Evolutionary conservation across 352 stramenopile species (phyloP).

Genomic region (Globisporangium orthogonon): DNA sequence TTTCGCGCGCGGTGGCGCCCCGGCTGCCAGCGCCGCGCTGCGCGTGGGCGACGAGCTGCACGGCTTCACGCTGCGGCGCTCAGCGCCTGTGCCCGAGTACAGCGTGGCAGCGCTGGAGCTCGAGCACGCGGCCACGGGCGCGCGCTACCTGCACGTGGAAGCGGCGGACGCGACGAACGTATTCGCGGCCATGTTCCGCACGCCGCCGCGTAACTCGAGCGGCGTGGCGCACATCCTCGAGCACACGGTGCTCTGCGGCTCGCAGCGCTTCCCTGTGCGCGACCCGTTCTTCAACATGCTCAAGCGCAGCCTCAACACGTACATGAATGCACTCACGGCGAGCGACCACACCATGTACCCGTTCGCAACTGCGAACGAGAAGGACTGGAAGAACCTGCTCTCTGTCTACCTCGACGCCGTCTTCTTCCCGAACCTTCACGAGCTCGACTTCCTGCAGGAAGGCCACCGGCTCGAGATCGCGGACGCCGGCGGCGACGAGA

Average conservation of each 20-base stretch:
- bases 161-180: slow-evolving; percentile 84
- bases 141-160: slow-evolving; percentile 78
- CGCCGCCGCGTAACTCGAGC: slow-evolving; percentile 93
- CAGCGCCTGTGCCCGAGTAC: slow-evolving; percentile 72
- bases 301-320: slow-evolving; percentile 97
- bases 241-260: slow-evolving; percentile 93
- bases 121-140: slow-evolving; percentile 60
- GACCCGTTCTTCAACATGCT: slow-evolving; percentile 99
- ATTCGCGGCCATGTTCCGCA: slow-evolving; percentile 96
- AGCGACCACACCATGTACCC: slow-evolving; percentile 98
- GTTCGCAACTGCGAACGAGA: slow-evolving; percentile 95
- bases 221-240: slow-evolving; percentile 99
- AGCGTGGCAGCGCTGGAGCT: slow-evolving; percentile 76
- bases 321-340: slow-evolving; percentile 99
- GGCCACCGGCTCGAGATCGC: slow-evolving; percentile 68
- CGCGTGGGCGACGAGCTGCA: slow-evolving; percentile 62
- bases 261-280: slow-evolving; percentile 95
- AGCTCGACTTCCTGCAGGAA: slow-evolving; percentile 77
- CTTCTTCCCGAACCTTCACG: slow-evolving; percentile 91
- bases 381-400: slow-evolving; percentile 97
- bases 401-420: slow-evolving; percentile 97
- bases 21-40: slow-evolving; percentile 51
- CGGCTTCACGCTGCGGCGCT: slow-evolving; percentile 64
- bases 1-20: background rate
- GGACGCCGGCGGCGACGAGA: slow-evolving; percentile 21